These are phyloP conservation scores for Senna tora DNA, from an alignment of 306 rosid species.

Conservation along the genomic window DNA sequence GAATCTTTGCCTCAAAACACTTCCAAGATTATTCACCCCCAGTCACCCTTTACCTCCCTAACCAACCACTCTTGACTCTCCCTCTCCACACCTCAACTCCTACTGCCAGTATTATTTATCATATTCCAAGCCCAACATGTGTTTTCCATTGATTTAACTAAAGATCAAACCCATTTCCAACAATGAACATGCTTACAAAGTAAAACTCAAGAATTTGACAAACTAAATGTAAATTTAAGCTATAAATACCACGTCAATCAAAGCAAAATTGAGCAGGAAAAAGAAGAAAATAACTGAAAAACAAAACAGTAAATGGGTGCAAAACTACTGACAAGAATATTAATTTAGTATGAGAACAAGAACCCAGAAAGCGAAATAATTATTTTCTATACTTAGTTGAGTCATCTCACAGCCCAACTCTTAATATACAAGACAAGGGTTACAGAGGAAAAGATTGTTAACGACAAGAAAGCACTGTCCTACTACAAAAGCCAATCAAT, in stretches of 20 bases:
- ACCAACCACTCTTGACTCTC: too few relatives aligned
- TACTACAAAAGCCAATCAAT: constrained; percentile 27
- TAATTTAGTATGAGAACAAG: too few relatives aligned
- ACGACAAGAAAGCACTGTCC: too few relatives aligned
- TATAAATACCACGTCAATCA: neutral
- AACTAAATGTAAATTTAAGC: neutral
- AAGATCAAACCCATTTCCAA: too few relatives aligned
- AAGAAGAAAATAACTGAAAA: too few relatives aligned
- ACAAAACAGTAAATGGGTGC: too few relatives aligned
- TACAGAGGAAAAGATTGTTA: neutral
- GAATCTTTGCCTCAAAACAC: too few relatives aligned
- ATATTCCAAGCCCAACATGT: neutral
- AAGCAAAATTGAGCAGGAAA: neutral
- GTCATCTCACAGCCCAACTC: constrained; percentile 38
- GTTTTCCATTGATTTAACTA: neutral
- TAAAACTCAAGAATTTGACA: neutral
- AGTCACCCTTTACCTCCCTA: too few relatives aligned
- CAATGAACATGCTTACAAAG: neutral
- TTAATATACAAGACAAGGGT: constrained; percentile 36
- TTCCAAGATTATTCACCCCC: too few relatives aligned
- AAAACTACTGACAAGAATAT: too few relatives aligned
- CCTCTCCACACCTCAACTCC: too few relatives aligned
- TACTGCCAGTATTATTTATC: too few relatives aligned
- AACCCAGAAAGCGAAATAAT: neutral
- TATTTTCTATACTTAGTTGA: constrained; percentile 25